Base-by-base conservation (phyloP, 805 yeast genomes). In the Candida easanensis region DNA sequence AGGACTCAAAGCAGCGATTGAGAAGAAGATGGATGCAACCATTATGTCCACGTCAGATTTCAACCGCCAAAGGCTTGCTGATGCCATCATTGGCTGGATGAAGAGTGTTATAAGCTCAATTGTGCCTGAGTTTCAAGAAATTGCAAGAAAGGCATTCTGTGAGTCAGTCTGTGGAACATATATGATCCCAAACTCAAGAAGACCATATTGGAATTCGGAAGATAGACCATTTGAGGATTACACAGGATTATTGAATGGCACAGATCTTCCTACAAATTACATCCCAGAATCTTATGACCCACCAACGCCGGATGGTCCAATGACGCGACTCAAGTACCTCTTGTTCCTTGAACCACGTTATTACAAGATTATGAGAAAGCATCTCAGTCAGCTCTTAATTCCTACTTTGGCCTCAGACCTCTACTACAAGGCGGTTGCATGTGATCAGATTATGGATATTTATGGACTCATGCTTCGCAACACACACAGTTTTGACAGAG, bases 401-500 rank as follows among this genome's bases (percentile, higher is more conserved):
- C 80, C 88, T 0, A 69, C 79, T 0, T 58, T 84, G 21, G 68
- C 85, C 2, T 69, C 81, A 0, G 77, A 79, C 34, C 48, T 70
- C 3, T 55, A 58, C 0, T 69, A 63, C 48, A 82, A 84, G 52
- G 61, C 66, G 0, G 47, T 61, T 13, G 77, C 82, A 43, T 68
- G 81, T 16, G 56, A 63, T 14, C 87, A 82, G 45, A 68, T 80
- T 33, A 65, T 79, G 14, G 72, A 73, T 33, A 69, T 82, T 0
- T 79, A 76, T 50, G 82, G 78, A 38, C 75, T 65, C 22, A 61
- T 74, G 36, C 55, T 80, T 4, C 70, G 70, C 14, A 66, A 72
- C 10, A 64, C 75, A 41, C 77, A 80, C n/a, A 57, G 63, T 17
- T 68, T 79, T 49, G 99, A 93, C 57, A 73, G 96, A 46, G 98